Base-by-base conservation (phyloP, 805 yeast species). In the Tetrapisispora pingtungensis region DNA sequence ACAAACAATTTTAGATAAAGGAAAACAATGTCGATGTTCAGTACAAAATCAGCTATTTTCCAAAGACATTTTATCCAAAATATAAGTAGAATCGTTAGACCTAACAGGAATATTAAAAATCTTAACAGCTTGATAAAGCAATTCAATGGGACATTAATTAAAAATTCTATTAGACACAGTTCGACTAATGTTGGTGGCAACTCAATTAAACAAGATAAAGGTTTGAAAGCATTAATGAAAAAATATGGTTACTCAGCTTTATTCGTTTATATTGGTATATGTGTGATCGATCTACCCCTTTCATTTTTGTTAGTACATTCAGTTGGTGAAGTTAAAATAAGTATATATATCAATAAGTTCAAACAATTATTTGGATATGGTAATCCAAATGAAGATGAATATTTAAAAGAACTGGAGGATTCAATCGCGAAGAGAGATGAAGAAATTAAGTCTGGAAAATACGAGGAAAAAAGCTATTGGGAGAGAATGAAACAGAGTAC, bases 161-260 rank as follows among this genome's bases (percentile, higher is more conserved):
- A 34, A 27, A 24, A 33, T 18, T 17, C 33, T n/a, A 35, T n/a
- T 19, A 41, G 53, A 34, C 41, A 42, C 33, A 48, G 44, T 37
- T 37, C 40, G 7, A 28, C 33, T 18, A 39, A 47, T n/a, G 30
- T 45, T 15, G 46, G 33, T 32, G 31, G 43, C 28, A 26, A 35
- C 14, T 36, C 46, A 3, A 18, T 26, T 8, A 18, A 53, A 30
- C 34, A 36, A 30, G 36, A 56, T 36, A 56, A 54, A 8, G 68
- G 70, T 4, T 53, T 70, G 33, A 85, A 78, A 61, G 80, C 75
- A 10, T 69, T 93, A 49, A 73, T 84, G 56, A 81, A 84, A 58
- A 82, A 84, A 58, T 93, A 93, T 62, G 98, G 98, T 0, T 87
- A 83, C 68, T 77, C 94, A 15, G 97, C 96, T 0, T 66, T 90